phyloP scores from a whole-genome alignment of 495 filamentous ascomycete species.

The Usnea hakonensis region DNA sequence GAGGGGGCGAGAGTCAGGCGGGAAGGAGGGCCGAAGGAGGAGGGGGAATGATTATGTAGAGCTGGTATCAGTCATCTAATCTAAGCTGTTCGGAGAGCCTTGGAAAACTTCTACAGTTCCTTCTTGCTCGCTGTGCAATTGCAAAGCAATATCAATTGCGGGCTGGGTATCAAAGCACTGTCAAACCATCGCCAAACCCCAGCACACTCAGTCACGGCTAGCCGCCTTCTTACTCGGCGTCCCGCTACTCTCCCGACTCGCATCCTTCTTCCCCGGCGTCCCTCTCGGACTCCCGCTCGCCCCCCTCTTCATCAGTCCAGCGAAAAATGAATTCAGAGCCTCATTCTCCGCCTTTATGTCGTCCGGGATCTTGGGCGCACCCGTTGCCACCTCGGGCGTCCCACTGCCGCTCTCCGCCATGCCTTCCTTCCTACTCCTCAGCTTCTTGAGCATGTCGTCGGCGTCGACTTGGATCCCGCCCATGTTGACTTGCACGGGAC shows the following conservation, averaged over 20 bases:
- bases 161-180: background rate
- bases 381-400: conserved; percentile 11
- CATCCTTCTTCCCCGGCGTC: conserved; percentile 26
- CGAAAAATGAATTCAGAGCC: conserved; percentile 60
- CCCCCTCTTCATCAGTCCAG: conserved; percentile 52
- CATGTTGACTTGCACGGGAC: conserved; percentile 94
- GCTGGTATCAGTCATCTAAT: background rate
- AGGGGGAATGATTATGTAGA: background rate
- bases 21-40: conserved; percentile 30
- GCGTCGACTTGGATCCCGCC: conserved; percentile 95
- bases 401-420: background rate
- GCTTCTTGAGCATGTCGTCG: conserved; percentile 84
- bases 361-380: conserved; percentile 27
- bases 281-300: conserved; percentile 19
- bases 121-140: background rate
- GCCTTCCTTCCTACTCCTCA: conserved; percentile 44
- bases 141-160: background rate
- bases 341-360: conserved; percentile 61
- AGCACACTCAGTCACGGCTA: background rate
- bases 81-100: background rate
- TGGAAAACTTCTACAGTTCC: background rate
- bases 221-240: conserved; percentile 17
- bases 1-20: conserved; percentile 65
- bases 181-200: background rate
- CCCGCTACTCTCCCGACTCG: conserved; percentile 33